Evolutionary conservation across 805 yeast genomes (phyloP).

Genomic region (Blastobotrys attinorum): DNA sequence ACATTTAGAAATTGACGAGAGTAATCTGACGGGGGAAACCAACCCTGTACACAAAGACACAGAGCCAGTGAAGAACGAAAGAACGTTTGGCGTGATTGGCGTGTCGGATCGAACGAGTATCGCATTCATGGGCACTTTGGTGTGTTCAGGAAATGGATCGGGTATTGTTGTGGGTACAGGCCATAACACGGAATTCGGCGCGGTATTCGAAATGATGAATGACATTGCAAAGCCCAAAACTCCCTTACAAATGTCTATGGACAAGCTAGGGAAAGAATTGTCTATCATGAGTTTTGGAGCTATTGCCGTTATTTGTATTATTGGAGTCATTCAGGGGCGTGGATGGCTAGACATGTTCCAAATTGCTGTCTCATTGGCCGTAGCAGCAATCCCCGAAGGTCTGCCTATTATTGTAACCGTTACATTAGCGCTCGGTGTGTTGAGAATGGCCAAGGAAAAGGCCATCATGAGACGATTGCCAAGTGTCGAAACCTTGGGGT

Average conservation of each 20-base stretch:
- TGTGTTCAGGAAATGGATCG: conserved; percentile 89
- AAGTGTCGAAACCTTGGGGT: conserved; percentile 89
- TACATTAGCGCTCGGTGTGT: conserved; percentile 89
- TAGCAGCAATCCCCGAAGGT: conserved; percentile 99
- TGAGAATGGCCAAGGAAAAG: conserved; percentile 89
- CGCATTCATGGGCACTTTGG: conserved; percentile 96
- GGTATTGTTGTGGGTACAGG: conserved; percentile 94
- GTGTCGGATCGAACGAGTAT: conserved; percentile 65
- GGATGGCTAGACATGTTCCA: conserved; percentile 98
- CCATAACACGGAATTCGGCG: conserved; percentile 83
- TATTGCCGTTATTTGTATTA: conserved; percentile 83
- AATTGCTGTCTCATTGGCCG: conserved; percentile 93
- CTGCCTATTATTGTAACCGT: conserved; percentile 97
- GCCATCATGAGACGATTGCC: conserved; percentile 94
- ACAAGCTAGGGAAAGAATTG: conserved; percentile 84
- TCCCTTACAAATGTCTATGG: conserved; percentile 94
- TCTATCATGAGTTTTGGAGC: conserved; percentile 77
- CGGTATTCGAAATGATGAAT: conserved; percentile 91
- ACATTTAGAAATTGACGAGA: conserved; percentile 82
- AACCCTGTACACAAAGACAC: conserved; percentile 68
- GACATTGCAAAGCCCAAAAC: conserved; percentile 96
- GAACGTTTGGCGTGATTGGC: conserved; percentile 32
- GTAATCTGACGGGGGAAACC: conserved; percentile 92
- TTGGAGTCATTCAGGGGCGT: conserved; percentile 88
- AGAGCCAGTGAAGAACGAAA: conserved; percentile 30